These are phyloP conservation scores for Arabidopsis arenosa DNA, from an alignment of 345 rosid genomes.

Conservation along the genomic window DNA sequence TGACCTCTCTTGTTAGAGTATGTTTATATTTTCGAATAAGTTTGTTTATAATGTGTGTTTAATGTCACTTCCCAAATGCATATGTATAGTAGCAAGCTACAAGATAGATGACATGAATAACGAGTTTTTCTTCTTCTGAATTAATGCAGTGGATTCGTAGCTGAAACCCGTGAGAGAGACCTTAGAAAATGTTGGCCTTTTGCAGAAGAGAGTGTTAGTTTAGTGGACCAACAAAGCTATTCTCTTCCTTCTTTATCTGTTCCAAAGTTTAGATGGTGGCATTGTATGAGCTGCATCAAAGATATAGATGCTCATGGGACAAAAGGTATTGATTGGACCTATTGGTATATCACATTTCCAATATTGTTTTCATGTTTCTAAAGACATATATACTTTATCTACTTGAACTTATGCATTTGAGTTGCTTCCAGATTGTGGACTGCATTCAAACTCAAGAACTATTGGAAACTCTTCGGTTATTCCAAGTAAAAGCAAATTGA, in stretches of 20 bases:
- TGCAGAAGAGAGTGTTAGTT: slow-evolving; percentile 47
- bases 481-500: slow-evolving; percentile 36
- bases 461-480: slow-evolving; percentile 36
- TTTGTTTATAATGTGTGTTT: slow-evolving; percentile 6
- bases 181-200: slow-evolving; percentile 67
- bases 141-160: slow-evolving; percentile 66
- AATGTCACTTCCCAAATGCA: background rate
- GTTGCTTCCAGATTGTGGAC: slow-evolving; percentile 44
- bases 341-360: background rate
- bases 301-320: slow-evolving; percentile 42
- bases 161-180: slow-evolving; percentile 57
- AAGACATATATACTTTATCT: background rate
- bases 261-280: slow-evolving; percentile 65
- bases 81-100: background rate
- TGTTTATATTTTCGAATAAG: background rate
- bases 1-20: slow-evolving; percentile 3
- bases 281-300: slow-evolving; percentile 54
- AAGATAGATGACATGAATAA: slow-evolving; percentile 5
- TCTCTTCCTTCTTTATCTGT: slow-evolving; percentile 58
- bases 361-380: slow-evolving; percentile 16
- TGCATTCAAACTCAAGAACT: slow-evolving; percentile 33
- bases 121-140: slow-evolving; percentile 6
- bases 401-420: slow-evolving; percentile 39
- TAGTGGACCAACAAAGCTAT: slow-evolving; percentile 42
- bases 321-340: too few species aligned